Evolutionary conservation across 305 asterid genomes (phyloP).

Genomic region (Petunia hybrid): DNA sequence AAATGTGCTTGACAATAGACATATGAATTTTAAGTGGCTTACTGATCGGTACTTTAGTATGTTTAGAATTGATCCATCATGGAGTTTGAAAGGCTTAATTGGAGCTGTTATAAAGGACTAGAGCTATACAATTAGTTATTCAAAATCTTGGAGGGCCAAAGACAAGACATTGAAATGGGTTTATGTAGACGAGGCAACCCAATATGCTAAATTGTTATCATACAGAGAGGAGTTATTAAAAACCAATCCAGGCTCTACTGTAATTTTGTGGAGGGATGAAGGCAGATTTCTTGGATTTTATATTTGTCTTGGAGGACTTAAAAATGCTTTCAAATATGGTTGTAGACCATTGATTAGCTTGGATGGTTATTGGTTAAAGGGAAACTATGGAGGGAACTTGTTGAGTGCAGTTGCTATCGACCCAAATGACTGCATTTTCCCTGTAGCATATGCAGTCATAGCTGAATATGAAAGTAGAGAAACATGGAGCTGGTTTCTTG

Average conservation of each 20-base stretch:
- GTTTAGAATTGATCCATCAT: background rate
- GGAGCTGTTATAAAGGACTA: background rate
- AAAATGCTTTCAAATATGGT: background rate
- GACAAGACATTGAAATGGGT: background rate
- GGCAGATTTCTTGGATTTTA: background rate
- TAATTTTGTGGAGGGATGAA: background rate
- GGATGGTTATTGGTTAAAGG: constrained; percentile 10
- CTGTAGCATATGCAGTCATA: background rate
- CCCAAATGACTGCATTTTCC: background rate
- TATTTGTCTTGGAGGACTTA: background rate
- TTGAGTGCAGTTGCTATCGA: background rate
- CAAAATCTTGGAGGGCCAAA: background rate
- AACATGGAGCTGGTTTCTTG: background rate
- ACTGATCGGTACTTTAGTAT: background rate
- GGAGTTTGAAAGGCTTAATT: background rate
- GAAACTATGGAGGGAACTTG: background rate
- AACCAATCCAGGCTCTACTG: background rate
- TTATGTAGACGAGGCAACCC: background rate
- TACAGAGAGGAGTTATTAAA: background rate
- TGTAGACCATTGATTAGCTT: background rate
- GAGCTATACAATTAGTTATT: background rate
- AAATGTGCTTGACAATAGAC: background rate
- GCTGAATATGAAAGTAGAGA: background rate
- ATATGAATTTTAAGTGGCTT: background rate
- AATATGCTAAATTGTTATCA: background rate